These are phyloP conservation scores for Lipomyces yamanashiensis DNA, from an alignment of 805 yeast genomes.

Conservation along the genomic window DNA sequence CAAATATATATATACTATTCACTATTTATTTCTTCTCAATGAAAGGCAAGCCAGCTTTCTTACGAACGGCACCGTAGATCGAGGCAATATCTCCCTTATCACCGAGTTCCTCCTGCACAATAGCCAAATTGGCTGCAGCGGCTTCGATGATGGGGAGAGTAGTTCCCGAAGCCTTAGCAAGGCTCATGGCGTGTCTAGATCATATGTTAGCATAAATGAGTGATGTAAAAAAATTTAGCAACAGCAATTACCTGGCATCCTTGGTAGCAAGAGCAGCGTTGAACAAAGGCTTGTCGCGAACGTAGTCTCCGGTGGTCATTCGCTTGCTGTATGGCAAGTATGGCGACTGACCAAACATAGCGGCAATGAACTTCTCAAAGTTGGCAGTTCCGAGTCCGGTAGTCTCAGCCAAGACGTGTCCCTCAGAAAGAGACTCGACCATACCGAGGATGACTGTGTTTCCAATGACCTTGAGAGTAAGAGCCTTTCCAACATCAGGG, in stretches of 20 bases:
- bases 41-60: conserved; percentile 42
- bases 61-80: conserved; percentile 41
- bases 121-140: conserved; percentile 34
- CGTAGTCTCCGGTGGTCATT: conserved; percentile 35
- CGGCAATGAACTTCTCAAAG: conserved; percentile 34
- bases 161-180: conserved; percentile 37
- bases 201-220: background rate
- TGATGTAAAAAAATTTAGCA: background rate
- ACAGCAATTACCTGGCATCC: conserved; percentile 31
- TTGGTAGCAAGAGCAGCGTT: conserved; percentile 40
- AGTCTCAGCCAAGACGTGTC: conserved; percentile 40
- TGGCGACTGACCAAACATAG: conserved; percentile 36
- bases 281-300: conserved; percentile 39
- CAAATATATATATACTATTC: background rate
- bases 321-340: conserved; percentile 35
- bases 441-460: conserved; percentile 41
- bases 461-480: conserved; percentile 40
- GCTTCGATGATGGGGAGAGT: conserved; percentile 37
- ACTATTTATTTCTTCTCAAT: conserved; percentile 33
- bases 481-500: conserved; percentile 38
- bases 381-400: conserved; percentile 38
- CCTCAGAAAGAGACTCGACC: conserved; percentile 41
- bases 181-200: conserved; percentile 37
- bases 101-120: conserved; percentile 36
- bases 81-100: conserved; percentile 39